A percentile compares a stretch with the other conserved stretches of the same genome.
Evolutionary conservation across 192 early-diverging fungal species (phyloP).

Genomic region (Entomortierella chlamydospora): DNA sequence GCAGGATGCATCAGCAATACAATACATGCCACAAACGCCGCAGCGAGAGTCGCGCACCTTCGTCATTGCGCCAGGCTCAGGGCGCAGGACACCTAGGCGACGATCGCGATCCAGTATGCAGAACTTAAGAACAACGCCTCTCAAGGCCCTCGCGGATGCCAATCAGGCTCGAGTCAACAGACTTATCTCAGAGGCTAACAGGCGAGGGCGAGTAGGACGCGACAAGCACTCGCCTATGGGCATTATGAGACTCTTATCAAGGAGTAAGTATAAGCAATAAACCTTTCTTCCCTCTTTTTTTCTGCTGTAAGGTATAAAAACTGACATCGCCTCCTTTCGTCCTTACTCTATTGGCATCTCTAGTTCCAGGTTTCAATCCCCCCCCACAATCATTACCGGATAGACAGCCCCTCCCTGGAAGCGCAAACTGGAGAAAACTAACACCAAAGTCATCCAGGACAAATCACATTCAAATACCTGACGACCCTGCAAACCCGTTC

Average conservation of each 20-base stretch:
- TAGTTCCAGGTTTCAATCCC: constrained; percentile 51
- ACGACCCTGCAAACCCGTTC: constrained; percentile 15
- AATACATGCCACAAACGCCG: constrained; percentile 27
- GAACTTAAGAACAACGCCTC: constrained; percentile 10
- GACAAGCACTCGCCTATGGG: constrained; percentile 50
- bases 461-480: constrained; percentile 13
- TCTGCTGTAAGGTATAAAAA: too few relatives aligned
- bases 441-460: constrained; percentile 41
- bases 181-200: constrained; percentile 29
- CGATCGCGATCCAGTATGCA: constrained; percentile 25
- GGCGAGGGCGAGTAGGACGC: constrained; percentile 18
- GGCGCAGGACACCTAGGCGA: constrained; percentile 32
- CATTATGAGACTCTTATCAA: constrained; percentile 27
- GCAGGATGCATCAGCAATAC: constrained; percentile 2
- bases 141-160: constrained; percentile 39
- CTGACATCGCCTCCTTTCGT: background rate
- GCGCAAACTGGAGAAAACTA: constrained; percentile 35
- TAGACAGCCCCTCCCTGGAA: constrained; percentile 36
- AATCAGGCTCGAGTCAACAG: constrained; percentile 39
- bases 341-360: background rate
- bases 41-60: constrained; percentile 25
- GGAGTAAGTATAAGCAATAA: constrained; percentile 23
- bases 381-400: constrained; percentile 28
- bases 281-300: background rate
- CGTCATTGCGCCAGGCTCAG: constrained; percentile 26